Base-by-base conservation (phyloP, 352 stramenopile genomes). In the Pythium apleroticum region DNA sequence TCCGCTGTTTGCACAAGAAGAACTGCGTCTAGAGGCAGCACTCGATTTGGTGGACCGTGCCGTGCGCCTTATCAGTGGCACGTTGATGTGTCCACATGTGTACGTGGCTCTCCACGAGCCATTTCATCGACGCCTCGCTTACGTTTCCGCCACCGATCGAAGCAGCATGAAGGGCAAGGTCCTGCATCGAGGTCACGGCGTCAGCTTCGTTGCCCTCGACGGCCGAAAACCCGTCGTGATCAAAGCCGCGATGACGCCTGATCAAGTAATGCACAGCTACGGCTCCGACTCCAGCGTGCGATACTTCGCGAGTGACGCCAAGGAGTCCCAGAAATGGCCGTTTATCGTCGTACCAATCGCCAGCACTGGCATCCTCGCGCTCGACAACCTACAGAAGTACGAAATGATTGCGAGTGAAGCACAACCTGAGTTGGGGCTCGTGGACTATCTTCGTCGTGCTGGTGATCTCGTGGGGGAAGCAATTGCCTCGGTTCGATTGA, bases 51-150 rank as follows among this genome's bases (percentile, higher is more conserved):
- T 92, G 14, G 60, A 65, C 8, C 50, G 57, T 2, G 56, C 66
- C 0, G 74, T 89, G 11, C 54, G 57, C 0, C 28, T 81, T 5
- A 65, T 95, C 27, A 72, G 82, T 22, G 12, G 46, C 2, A 66
- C 57, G 0, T 61, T 95, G 4, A 27, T 35, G 14, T 68, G 62
- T 27, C 74, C 81, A 0, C 74, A 82, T 25, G 75, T 89, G 22
- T 95, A 91, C 65, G 69, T 91, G 57, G 86, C 72, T 0, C 65
- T 93, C 30, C 69, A 79, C 35, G 79, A 95, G 54, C 82, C 86
- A 12, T 73, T 73, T 7, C 52, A 77, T 1, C 64, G 73, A 17
- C 60, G 74, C 17, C 54, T 95, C 0, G 54, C 52, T 6, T 95
- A 85, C 52, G 86, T 84, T 0, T 75, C 71, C 33, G 80, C 86